Base-by-base conservation (phyloP, 768 basidiomycete genomes). In the Leucocoprinus leucothites region DNA sequence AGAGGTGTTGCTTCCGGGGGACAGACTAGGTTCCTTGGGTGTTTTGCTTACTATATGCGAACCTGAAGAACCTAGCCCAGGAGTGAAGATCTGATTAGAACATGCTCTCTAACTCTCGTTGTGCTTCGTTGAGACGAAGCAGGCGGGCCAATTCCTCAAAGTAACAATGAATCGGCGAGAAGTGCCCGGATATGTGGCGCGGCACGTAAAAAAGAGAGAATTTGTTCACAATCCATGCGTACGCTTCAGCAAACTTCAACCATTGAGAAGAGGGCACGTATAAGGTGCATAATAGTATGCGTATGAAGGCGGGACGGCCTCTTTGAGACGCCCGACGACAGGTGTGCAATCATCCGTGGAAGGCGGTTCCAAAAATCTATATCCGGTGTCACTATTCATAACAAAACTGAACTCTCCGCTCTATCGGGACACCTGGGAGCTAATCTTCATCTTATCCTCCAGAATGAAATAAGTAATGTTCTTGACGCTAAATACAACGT, bases 261-360 rank as follows among this genome's bases (percentile, higher is more conserved):
- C 63, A 65, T 44, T 56, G 60, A 57, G 59, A 62, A 65, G 67
- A 52, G 52, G 54, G 38, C 38, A 38, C 57, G 49, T 62, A 59
- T 48, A 58, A 65, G 61, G 65, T 64, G 65, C 64, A 64, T 57
- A 62, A 60, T 65, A 64, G 66, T 67, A 63, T 63, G 64, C 62
- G 55, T 63, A 68, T 66, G 66, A 70, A 68, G 63, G 67, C 67
- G 66, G 59, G 63, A 67, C 67, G 66, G 69, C 66, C 63, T 67
- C 67, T 65, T 68, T 64, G 63, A 64, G 59, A 60, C 57, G 59
- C 60, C 60, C 60, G 63, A 67, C 66, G 64, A 65, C 64, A 65
- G 64, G 67, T 71, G 69, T 63, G 62, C 73, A 76, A 73, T 74
- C 71, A 67, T 74, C 76, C 76, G 75, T 71, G 74, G 71, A 70